Evolutionary conservation across 495 filamentous ascomycete species (phyloP).

Genomic region (Penicillium goetzii): DNA sequence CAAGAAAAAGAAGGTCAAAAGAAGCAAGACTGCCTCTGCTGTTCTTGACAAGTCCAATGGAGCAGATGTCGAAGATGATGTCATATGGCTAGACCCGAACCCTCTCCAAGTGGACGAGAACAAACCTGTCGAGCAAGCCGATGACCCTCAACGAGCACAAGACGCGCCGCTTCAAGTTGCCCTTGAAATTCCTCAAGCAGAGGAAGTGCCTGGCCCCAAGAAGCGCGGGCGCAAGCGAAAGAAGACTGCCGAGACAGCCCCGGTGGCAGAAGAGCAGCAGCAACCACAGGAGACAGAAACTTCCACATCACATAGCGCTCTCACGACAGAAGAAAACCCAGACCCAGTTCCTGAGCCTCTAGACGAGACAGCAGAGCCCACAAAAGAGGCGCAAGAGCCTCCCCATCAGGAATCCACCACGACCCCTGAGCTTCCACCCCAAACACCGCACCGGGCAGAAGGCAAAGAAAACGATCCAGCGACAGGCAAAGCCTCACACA

Average conservation of each 20-base stretch:
- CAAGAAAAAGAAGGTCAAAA: conserved; percentile 47
- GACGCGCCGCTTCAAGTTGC: not conserved
- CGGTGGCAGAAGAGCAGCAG: conserved; percentile 4
- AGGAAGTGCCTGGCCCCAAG: conserved; percentile 33
- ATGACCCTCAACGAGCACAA: not conserved
- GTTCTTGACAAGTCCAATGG: conserved; percentile 32
- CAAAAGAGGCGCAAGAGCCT: not conserved
- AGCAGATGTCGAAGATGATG: conserved; percentile 39
- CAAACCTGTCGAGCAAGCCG: not conserved
- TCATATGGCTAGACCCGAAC: conserved; percentile 45
- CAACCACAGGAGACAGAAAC: conserved; percentile 4
- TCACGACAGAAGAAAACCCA: not conserved
- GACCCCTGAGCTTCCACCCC: conserved; percentile 4
- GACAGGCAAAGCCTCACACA: conserved; percentile 21
- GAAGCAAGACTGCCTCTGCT: conserved; percentile 43
- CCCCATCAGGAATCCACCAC: not conserved
- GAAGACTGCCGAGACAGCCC: conserved; percentile 23
- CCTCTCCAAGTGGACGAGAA: conserved; percentile 15
- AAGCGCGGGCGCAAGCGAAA: conserved; percentile 55
- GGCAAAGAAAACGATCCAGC: conserved; percentile 20
- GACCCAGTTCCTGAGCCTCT: not conserved
- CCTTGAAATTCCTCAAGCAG: conserved; percentile 5
- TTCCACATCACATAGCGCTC: not conserved
- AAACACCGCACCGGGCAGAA: conserved; percentile 22
- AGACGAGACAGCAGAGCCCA: not conserved